phyloP scores from a whole-genome alignment of 1,284 basidiomycete genomes.

The Cystobasidiaceae sp. region DNA sequence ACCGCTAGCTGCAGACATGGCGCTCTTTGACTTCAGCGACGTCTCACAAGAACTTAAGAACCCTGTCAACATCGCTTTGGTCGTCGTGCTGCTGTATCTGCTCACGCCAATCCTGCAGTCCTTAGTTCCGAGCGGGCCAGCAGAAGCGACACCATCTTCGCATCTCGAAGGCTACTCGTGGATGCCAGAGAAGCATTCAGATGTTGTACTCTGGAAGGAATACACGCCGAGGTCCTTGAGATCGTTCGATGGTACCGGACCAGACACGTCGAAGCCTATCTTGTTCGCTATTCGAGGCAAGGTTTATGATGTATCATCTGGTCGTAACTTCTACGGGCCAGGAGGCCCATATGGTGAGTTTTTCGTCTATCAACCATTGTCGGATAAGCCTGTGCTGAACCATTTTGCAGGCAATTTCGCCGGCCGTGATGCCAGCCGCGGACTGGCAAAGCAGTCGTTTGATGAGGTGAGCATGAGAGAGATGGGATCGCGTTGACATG shows the following conservation, averaged over 20 bases:
- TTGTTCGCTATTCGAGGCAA: conserved; percentile 41
- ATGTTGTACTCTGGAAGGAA: conserved; percentile 36
- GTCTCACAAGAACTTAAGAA: conserved; percentile 3
- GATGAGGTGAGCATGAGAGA: conserved; percentile 41
- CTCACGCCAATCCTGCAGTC: conserved; percentile 32
- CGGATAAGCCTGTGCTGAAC: too few species aligned
- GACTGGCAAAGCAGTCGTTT: conserved; percentile 43
- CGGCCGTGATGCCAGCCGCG: conserved; percentile 43
- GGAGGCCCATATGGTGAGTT: conserved; percentile 34
- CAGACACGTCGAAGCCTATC: conserved; percentile 24
- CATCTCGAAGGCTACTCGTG: conserved; percentile 37
- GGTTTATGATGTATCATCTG: conserved; percentile 41
- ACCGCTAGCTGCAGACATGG: background rate
- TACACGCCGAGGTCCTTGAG: conserved; percentile 38
- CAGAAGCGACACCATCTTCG: conserved; percentile 21
- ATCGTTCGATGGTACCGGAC: conserved; percentile 35
- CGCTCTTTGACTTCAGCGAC: background rate
- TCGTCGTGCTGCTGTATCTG: conserved; percentile 31
- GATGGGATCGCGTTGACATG: conserved; percentile 16
- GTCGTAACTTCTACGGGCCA: conserved; percentile 40
- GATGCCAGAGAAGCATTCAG: conserved; percentile 35
- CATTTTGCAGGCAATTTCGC: conserved; percentile 40
- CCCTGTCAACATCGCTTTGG: conserved; percentile 35
- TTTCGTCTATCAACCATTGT: too few species aligned
- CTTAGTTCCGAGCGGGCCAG: conserved; percentile 10